Base-by-base conservation (phyloP, 208 protist species). In the Leishmania mexicana region DNA sequence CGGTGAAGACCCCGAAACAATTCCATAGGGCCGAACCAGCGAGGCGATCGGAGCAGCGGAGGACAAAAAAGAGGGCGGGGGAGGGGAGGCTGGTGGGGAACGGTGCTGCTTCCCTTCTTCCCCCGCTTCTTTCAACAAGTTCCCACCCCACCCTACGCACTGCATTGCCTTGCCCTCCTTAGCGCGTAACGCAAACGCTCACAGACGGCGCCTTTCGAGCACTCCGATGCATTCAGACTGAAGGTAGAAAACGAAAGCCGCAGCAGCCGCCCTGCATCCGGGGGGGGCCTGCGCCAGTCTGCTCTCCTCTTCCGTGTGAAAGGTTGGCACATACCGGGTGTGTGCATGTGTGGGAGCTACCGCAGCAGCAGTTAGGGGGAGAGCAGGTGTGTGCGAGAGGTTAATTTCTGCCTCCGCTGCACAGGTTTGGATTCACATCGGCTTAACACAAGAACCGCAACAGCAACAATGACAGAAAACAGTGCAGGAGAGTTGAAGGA, bases 1-100 rank as follows among this genome's bases (percentile, higher is more conserved):
- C 38, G 95, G 95, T 31, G 95, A 98, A 74, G 88, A 98, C 83
- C 95, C 95, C 0, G 76, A 89, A 35, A 95, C 93, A 45, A 95
- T 97, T 77, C 93, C 95, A 15, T 98, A 88, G 86, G 42, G 24
- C 42, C 24, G 53, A 62, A 10, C n/a, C 51, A 76, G 15, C 8
- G 15, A 42, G 40, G 31, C 28, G 65, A 51, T 40, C 70, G 38
- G 70, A 74, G 19, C 19, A 74, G 17, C 45, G 47, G 70, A 15
- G 8, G 42, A 53, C 6, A 35, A 40, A 31, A 49, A 21, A 21
- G 17, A 21, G 10, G 10, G 51, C 8, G 51, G 51, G 51, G 45
- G 10, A 49, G 45, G 45, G 4, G 38, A 24, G 38, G 11, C 17
- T 28, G 6, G 40, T 74, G 28, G 70, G 8, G 45, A 24, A 54